Conservation (phyloP, 257 asterid species). For the Solanum lignicaule region DNA sequence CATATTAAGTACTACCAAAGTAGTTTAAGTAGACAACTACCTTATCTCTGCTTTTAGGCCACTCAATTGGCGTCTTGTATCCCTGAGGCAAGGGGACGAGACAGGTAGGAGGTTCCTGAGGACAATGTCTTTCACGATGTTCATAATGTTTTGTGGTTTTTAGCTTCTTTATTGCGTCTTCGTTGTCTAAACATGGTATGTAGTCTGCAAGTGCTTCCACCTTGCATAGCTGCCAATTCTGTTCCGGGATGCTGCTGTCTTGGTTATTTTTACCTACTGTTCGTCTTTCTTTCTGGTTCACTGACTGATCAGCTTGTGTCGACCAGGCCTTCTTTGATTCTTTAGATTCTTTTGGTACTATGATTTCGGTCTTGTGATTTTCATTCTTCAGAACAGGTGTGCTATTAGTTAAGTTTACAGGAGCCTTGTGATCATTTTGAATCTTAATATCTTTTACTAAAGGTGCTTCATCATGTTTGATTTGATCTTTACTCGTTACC, state of each 20-base stretch:
- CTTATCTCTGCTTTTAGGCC: conserved; percentile 93
- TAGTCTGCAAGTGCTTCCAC: conserved; percentile 64
- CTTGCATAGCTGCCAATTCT: conserved; percentile 60
- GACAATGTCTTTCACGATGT: conserved; percentile 92
- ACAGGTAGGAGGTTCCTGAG: conserved; percentile 63
- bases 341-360: conserved; percentile 41
- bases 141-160: conserved; percentile 44
- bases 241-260: conserved; percentile 11
- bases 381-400: background rate
- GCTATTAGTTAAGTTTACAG: conserved; percentile 4
- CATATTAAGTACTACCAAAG: background rate
- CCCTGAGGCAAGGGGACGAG: conserved; percentile 66
- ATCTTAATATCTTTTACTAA: background rate
- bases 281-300: conserved; percentile 61
- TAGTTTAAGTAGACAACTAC: conserved; percentile 11
- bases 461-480: conserved; percentile 44
- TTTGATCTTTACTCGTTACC: conserved; percentile 42
- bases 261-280: conserved; percentile 25
- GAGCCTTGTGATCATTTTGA: background rate
- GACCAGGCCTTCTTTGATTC: conserved; percentile 59
- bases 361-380: conserved; percentile 1
- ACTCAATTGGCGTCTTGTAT: conserved; percentile 51
- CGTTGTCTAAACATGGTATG: conserved; percentile 88
- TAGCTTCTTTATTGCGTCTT: conserved; percentile 46
- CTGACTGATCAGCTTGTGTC: conserved; percentile 72